phyloP scores from a whole-genome alignment of 371 early-diverging fungal genomes.

The Mortierella sp. region DNA sequence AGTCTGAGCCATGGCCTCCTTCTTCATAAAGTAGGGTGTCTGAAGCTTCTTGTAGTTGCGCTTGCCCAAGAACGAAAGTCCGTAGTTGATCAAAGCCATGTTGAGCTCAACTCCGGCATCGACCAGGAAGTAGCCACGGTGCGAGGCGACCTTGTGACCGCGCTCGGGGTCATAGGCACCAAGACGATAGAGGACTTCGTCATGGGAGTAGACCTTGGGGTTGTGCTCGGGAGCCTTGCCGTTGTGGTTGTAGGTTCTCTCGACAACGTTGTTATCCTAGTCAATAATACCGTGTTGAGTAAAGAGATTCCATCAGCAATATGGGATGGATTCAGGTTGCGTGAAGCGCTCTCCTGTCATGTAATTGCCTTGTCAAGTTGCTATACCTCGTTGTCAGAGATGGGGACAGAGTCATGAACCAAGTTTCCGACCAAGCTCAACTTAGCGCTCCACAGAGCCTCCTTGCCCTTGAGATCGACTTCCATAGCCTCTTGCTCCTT shows the following conservation, averaged over 20 bases:
- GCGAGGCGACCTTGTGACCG: slow-evolving; percentile 96
- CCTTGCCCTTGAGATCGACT: slow-evolving; percentile 80
- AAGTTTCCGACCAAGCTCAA: slow-evolving; percentile 94
- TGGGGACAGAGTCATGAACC: slow-evolving; percentile 94
- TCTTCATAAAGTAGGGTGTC: slow-evolving; percentile 99
- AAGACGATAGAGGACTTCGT: slow-evolving; percentile 92
- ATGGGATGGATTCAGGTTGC: too few species aligned
- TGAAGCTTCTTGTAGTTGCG: slow-evolving; percentile 95
- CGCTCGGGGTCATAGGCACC: slow-evolving; percentile 95
- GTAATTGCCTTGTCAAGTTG: too few species aligned
- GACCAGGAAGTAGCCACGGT: slow-evolving; percentile 99
- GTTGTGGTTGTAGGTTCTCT: slow-evolving; percentile 75
- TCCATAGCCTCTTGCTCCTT: slow-evolving; percentile 78
- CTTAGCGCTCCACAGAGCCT: slow-evolving; percentile 74
- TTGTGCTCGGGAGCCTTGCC: slow-evolving; percentile 72
- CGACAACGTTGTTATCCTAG: slow-evolving; percentile 84
- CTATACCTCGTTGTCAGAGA: slow-evolving; percentile 88
- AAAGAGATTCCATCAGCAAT: too few species aligned
- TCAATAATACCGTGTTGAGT: too few species aligned
- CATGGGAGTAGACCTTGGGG: slow-evolving; percentile 86
- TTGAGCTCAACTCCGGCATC: slow-evolving; percentile 97
- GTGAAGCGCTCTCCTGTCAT: too few species aligned
- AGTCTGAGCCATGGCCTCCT: slow-evolving; percentile 98
- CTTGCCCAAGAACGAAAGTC: slow-evolving; percentile 93
- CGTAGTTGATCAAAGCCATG: slow-evolving; percentile 97